A percentile compares a stretch with the other conserved stretches of the same genome.
Conservation (phyloP, 2,329 filamentous ascomycete species). For the Aspergillus sp. region DNA sequence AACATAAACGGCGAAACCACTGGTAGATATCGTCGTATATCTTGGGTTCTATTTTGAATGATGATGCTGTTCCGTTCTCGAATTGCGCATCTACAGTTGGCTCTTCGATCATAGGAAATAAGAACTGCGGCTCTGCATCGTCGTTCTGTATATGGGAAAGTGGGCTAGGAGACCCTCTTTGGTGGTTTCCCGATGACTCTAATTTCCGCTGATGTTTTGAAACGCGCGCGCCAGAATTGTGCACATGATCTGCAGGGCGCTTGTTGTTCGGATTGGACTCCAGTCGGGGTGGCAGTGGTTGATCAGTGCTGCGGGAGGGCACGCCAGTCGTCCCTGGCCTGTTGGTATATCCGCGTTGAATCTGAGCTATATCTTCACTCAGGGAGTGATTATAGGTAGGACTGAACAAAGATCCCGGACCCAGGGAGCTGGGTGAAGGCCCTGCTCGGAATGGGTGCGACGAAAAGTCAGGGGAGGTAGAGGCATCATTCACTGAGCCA, state of each 20-base stretch:
- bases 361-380: slow-evolving; percentile 15
- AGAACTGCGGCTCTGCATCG: slow-evolving; percentile 14
- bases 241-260: slow-evolving; percentile 25
- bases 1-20: slow-evolving; percentile 32
- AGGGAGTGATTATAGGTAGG: no score
- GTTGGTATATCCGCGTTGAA: slow-evolving; percentile 16
- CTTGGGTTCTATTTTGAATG: slow-evolving; percentile 19
- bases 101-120: slow-evolving; percentile 23
- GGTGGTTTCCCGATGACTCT: slow-evolving; percentile 14
- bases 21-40: slow-evolving; percentile 28
- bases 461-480: slow-evolving; percentile 10
- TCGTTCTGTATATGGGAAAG: slow-evolving; percentile 11
- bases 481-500: slow-evolving; percentile 13
- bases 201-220: slow-evolving; percentile 25
- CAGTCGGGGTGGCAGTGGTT: slow-evolving; percentile 17
- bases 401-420: slow-evolving; percentile 6
- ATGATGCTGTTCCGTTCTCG: slow-evolving; percentile 8
- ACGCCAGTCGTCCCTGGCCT: slow-evolving; percentile 18
- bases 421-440: slow-evolving; percentile 16
- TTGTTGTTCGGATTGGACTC: slow-evolving; percentile 19
- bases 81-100: slow-evolving; percentile 13
- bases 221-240: slow-evolving; percentile 23
- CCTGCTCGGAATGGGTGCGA: slow-evolving; percentile 19
- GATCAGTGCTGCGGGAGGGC: slow-evolving; percentile 18
- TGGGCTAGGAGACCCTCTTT: slow-evolving; percentile 7